Evolutionary conservation across 495 filamentous ascomycete species (phyloP), one percentile per base, ranked within the genome.

Genomic region (Aspergillus asperescens): DNA sequence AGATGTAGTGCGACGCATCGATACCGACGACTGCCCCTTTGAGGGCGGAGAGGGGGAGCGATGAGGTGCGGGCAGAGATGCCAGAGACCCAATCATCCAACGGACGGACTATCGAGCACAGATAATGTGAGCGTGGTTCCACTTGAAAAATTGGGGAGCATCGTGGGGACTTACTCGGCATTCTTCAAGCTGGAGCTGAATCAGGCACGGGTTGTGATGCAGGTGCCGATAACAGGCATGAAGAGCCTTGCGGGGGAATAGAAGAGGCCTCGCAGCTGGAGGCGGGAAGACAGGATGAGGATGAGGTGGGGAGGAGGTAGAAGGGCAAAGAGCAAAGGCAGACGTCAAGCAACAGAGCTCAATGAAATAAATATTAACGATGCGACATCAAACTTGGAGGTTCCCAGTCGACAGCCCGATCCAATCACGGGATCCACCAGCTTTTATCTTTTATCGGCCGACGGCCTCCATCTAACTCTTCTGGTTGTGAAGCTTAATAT

Each of bases 1-100:
- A 77, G 47, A 97, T 80, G 70, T 92, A 99, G 69, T 93, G 83
- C 23, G 87, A 82, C 29, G 90, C 93, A 74, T 99, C 94, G 57
- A 99, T 85, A 56, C 84, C 90, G 56, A 96, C 76, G 20, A 83
- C 77, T 32, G 79, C 77, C 57, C 82, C 87, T 62, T 86, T 83
- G 52, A 96, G 75, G 37, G 77, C 73, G 22, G 82, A 80, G 52
- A 88, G 70, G 37, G 78, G 74, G 44, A 81, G 75, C 27, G 73
- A 74, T 48, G 80, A 75, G 50, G 73, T 70, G 48, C 79, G 74
- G 56, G 63, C 63, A 44, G 72, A 66, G 47, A 62, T 66, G 81
- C 81, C 63, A 44, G 72, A 66, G 47, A 63, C 67, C 81, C 81
- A 85, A 41, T 75, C 75, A 59, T 86, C 82, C 54, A 86, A 76